phyloP scores from a whole-genome alignment of 306 rosid species.

The Rubus idaeus region DNA sequence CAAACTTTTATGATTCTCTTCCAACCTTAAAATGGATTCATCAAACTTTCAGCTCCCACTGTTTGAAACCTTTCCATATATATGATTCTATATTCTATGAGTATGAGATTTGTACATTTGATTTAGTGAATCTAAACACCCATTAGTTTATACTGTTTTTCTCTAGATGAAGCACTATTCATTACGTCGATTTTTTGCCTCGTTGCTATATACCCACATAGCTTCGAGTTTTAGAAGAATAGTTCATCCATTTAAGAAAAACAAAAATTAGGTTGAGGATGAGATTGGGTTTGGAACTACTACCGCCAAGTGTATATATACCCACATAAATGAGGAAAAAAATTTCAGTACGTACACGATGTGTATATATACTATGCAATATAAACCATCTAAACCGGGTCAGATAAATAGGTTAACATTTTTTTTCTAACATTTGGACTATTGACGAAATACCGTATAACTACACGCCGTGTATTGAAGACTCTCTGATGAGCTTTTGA shows the following conservation, averaged over 20 bases:
- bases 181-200: background rate
- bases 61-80: background rate
- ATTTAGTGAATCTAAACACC: background rate
- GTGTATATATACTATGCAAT: too few species aligned
- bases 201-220: background rate
- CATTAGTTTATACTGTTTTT: background rate
- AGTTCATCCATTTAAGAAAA: background rate
- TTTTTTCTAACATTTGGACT: too few species aligned
- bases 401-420: too few species aligned
- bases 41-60: background rate
- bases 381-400: too few species aligned
- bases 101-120: background rate
- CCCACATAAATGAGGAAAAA: background rate
- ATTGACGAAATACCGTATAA: too few species aligned
- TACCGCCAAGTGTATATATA: background rate
- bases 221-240: too few species aligned
- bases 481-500: background rate
- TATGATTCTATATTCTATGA: background rate
- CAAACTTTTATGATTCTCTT: background rate
- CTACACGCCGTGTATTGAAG: too few species aligned
- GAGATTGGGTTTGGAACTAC: background rate
- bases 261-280: background rate
- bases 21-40: constrained; percentile 10
- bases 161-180: background rate
- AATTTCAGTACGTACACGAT: too few species aligned